phyloP scores from a whole-genome alignment of 2,329 filamentous ascomycete species.

The Ophiostoma ips region DNA sequence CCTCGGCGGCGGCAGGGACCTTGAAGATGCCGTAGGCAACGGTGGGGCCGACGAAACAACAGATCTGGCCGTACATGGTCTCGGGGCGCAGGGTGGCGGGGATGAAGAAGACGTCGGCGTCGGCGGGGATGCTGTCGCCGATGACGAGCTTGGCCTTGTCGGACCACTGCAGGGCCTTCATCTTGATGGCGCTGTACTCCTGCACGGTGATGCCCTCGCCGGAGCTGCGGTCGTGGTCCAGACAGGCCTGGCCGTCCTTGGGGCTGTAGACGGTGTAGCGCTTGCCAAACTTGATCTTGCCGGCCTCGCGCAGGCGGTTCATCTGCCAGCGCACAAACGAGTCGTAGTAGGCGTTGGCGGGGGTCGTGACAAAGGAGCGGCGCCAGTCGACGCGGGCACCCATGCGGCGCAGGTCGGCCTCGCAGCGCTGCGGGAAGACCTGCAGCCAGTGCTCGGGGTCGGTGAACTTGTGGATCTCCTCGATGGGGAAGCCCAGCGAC shows the following conservation, averaged over 20 bases:
- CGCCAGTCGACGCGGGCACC: conserved; percentile 89
- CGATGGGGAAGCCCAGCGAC: conserved; percentile 69
- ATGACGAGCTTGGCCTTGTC: conserved; percentile 57
- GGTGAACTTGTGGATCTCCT: conserved; percentile 88
- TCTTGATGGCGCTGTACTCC: conserved; percentile 85
- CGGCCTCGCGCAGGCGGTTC: conserved; percentile 74
- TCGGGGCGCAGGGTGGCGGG: conserved; percentile 85
- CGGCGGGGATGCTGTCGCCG: conserved; percentile 62
- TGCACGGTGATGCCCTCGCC: conserved; percentile 76
- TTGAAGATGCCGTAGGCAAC: conserved; percentile 76
- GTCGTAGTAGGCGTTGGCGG: conserved; percentile 94
- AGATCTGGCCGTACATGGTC: conserved; percentile 97
- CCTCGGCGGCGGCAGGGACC: conserved; percentile 29
- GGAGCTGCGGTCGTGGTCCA: conserved; percentile 72
- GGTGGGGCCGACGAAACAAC: conserved; percentile 86
- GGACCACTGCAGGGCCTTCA: conserved; percentile 83
- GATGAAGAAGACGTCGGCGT: conserved; percentile 73
- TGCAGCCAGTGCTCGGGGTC: conserved; percentile 70
- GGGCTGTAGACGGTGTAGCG: conserved; percentile 29
- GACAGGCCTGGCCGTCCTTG: conserved; percentile 76
- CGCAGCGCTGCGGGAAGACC: conserved; percentile 70
- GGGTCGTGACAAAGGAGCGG: conserved; percentile 83
- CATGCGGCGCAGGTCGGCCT: conserved; percentile 67
- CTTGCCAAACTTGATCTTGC: conserved; percentile 86
- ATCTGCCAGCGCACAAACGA: conserved; percentile 95